Base-by-base conservation (phyloP, 208 protist species). In the Crithidia thermophila region DNA sequence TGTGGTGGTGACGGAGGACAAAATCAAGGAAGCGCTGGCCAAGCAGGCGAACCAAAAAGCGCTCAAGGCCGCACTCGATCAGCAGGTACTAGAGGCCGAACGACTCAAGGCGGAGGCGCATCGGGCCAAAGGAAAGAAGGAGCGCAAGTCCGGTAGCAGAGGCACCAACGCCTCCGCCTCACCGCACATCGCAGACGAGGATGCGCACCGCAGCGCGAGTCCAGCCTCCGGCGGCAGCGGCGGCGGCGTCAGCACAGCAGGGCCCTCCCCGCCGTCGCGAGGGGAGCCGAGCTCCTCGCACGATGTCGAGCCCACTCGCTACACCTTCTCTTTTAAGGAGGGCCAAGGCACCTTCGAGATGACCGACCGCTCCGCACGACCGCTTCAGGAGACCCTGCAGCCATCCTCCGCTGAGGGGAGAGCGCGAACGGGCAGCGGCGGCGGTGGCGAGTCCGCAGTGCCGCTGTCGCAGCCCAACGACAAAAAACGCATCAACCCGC, bases 21-120 rank as follows among this genome's bases (percentile, higher is more conserved):
- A 75, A 23, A 40, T 91, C 18, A 76, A 73, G 36, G 87, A 85
- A 55, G 81, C 82, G 3, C 46, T 82, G 4, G 67, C 74, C 21
- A 91, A 87, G 43, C 79, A 87, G 36, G 72, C 72, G 46, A 93
- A 91, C 39, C 90, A 92, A 50, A 66, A 74, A 39, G 83, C 75
- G 1, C 46, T 93, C 27, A 80, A 69, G 30, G 82, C 84, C 13
- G 86, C 86, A 8, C 75, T 93, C 9, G 90, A 94, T 59, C 69
- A 66, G 21, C 90, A 94, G 68, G 84, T 91, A n/a, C 69, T 45
- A 33, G 82, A 90, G 37, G 27, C 64, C 21, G 55, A 74, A 49
- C 69, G 52, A 21, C 72, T 72, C 21, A 81, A 76, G 25, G 47
- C 51, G 10, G 68, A 73, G 50, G 56, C 46, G 23, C 60, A 56